Base-by-base conservation (phyloP, 1,284 basidiomycete species). In the Ceratobasidium sp. region DNA sequence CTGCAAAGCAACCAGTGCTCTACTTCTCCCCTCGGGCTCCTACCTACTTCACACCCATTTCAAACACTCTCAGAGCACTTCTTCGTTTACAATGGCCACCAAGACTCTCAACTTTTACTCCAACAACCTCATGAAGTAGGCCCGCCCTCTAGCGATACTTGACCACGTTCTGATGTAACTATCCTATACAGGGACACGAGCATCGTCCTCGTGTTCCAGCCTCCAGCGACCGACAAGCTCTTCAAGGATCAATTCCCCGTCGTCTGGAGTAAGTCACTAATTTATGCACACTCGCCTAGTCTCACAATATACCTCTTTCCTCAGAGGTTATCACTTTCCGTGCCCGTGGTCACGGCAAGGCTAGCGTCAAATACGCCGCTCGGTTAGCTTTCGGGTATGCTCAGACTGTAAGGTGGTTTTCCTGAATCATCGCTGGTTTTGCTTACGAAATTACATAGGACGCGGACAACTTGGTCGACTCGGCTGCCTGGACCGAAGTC, bases 351-450 rank as follows among this genome's bases (percentile, higher is more conserved):
- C 62, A 64, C 27, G 39, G 43, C 24, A 64, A 64, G 14, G 31
- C 24, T 29, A 29, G 27, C 7, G 54, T 56, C 54, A 56, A 65
- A 37, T 65, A 51, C 16, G 43, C 31, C 31, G n/a, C 41, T 37
- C 65, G 65, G 14, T 51, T 54, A 3, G 65, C 65, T n/a, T 54
- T 68, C 34, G 65, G 65, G 1, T 68, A 68, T 56, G 65, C 51
- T 8, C 65, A 68, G 39, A 68, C 65, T 13, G 65, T 68, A 37
- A 66, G 49, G 14, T 13, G 13, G 5, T 8, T 14, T 11, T 22
- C n/a, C 24, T 7, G 22, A 51, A 39, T 39, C 37, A 6, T 11
- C 37, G 4, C 11, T 39, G 37, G 9, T 11, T 3, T 39, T 39
- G 11, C 37, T 39, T 8, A 39, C 9, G 8, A 39, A 39, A 39